A percentile compares a stretch with the other conserved stretches of the same genome.
Evolutionary conservation across 139 green algal genomes (phyloP).

Genomic region (Haematococcus sp.): DNA sequence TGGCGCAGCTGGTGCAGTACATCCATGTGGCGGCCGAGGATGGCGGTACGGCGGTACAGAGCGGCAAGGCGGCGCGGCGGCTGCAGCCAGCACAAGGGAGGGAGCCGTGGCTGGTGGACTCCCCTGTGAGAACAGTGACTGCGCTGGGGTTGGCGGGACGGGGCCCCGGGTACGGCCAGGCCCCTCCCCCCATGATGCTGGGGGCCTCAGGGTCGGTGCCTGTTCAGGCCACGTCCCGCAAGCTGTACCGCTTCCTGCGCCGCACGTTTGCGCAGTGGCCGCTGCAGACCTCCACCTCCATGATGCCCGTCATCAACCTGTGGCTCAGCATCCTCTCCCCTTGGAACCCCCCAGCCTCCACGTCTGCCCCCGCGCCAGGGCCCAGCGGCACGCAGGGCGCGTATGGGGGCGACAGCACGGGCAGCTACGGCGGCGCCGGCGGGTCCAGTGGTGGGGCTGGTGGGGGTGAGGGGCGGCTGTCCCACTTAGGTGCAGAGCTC

Average conservation of each 20-base stretch:
- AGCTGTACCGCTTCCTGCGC: constrained; percentile 70
- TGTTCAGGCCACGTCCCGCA: constrained; percentile 57
- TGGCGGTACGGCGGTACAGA: not conserved
- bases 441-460: not conserved
- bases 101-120: constrained; percentile 54
- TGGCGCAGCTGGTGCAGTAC: constrained; percentile 57
- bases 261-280: constrained; percentile 66
- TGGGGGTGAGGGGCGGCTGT: not conserved
- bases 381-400: not conserved
- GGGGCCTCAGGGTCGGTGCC: constrained; percentile 12
- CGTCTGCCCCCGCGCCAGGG: not conserved
- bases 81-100: constrained; percentile 46
- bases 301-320: constrained; percentile 57
- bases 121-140: not conserved
- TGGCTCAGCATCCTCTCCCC: constrained; percentile 61
- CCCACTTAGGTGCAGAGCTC: no score
- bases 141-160: not conserved
- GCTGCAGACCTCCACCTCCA: constrained; percentile 24
- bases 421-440: not conserved
- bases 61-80: not conserved
- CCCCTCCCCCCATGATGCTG: constrained; percentile 4
- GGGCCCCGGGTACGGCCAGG: no score
- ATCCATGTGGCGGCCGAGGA: constrained; percentile 2
- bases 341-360: constrained; percentile 34
- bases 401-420: not conserved